Evolutionary conservation across 371 early-diverging fungal genomes (phyloP), one percentile per base, ranked within the genome.

Genomic region (Rhizomucor pusillus): DNA sequence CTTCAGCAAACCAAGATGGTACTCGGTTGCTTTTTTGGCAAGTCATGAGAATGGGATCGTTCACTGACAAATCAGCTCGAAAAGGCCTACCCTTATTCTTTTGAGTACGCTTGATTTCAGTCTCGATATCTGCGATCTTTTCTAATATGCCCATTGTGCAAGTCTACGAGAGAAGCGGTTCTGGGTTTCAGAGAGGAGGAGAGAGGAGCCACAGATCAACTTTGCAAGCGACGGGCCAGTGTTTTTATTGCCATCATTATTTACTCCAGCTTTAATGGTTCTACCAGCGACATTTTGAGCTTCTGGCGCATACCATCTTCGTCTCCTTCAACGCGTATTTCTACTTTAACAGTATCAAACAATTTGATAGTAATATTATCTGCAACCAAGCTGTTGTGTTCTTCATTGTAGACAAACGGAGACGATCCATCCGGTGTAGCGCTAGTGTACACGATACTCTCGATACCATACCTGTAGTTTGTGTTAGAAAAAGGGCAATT

Each of bases 1-100:
- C 73, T 95, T 99, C 52, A 99, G 79, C 54, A 97, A 77, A 67
- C 99, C 99, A 50, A 99, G 83, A 80, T 99, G 99, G 77, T 93
- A 88, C 67, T 94, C 93, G 57, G 99, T 99, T 39, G 99, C 79
- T 79, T 29, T 18, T 43, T 13, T 47, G 9, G 2, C 23, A 49
- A 3, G 37, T 47, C 35, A 23, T 36, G 25, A 43, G 14, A 20
- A 23, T 16, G n/a, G 0, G 25, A n/a, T 54, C 35, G 37, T 35
- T 20, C 25, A 18, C 25, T 18, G 29, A n/a, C 20, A 34, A 20
- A 18, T 22, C 41, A 20, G 22, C 5, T 3, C 3, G 1, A 11
- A 18, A 9, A 44, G 24, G 3, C 43, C 39, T 54, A 80, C 80
- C 90, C 70, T 93, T 94, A 73, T 94, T 94, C 77, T 93, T 94